These are phyloP conservation scores for Hydrangea macrophylla DNA, from an alignment of 148 eudicot genomes.

Conservation along the genomic window DNA sequence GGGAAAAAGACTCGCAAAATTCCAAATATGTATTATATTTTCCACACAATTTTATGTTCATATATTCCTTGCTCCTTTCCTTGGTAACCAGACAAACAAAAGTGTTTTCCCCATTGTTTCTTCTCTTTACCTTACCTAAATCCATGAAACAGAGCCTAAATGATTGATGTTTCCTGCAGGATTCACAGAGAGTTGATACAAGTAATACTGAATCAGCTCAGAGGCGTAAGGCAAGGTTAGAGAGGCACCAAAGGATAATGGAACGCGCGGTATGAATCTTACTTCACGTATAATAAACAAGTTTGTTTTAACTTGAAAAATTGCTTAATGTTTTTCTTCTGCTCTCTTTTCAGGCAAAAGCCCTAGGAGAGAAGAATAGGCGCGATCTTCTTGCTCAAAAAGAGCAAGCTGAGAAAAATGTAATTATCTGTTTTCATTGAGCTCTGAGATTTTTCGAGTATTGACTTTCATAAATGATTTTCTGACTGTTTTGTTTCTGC, in stretches of 20 bases:
- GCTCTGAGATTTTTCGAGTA: constrained; percentile 9
- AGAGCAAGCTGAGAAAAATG: constrained; percentile 93
- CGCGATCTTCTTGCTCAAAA: constrained; percentile 81
- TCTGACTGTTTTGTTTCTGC: constrained; percentile 11
- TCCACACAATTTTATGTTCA: too few species aligned
- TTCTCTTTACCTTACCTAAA: too few species aligned
- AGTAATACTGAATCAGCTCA: constrained; percentile 56
- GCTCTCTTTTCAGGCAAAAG: constrained; percentile 69
- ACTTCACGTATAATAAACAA: neutral
- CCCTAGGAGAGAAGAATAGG: constrained; percentile 89
- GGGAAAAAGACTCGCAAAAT: too few species aligned
- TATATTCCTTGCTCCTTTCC: too few species aligned
- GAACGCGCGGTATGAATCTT: constrained; percentile 76
- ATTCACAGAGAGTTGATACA: constrained; percentile 47
- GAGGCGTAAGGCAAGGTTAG: constrained; percentile 79
- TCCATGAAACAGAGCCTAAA: too few species aligned
- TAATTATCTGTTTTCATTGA: constrained; percentile 25
- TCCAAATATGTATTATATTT: too few species aligned
- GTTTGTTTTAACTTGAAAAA: neutral
- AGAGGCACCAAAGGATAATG: constrained; percentile 76
- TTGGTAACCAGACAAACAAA: too few species aligned
- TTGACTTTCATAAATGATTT: neutral
- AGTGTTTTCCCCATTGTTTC: too few species aligned
- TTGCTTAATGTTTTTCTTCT: constrained; percentile 4
- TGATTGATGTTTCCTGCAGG: constrained; percentile 42